Base-by-base conservation (phyloP, 306 rosid genomes). In the Quercus gilva region DNA sequence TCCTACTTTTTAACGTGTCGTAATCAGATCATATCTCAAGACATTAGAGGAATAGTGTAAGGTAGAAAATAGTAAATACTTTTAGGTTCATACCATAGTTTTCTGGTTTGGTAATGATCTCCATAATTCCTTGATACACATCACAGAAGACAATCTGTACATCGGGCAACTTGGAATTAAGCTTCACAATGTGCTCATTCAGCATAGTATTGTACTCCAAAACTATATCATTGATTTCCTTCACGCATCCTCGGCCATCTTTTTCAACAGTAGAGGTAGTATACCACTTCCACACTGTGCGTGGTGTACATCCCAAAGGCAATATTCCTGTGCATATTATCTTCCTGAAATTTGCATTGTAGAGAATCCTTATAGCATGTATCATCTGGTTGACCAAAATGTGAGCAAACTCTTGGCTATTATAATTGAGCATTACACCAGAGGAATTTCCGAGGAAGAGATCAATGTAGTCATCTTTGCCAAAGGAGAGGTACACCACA, bases 291-390 rank as follows among this genome's bases (percentile, higher is more conserved):
- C 82, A 74, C 35, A 84, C 72, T n/a, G 86, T 69, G 0, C 90
- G 87, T 0, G 97, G 98, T 6, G 90, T 75, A 82, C 92, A 94
- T 71, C 97, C 98, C 85, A 94, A 28, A 45, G 97, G 98, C 28
- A 89, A 5, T 63, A 86, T 83, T 76, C 98, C 98, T 65, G 85
- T 80, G 81, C 94, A 92, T 80, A 91, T 73, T 76, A 94, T 85
- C 87, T 88, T 92, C 88, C 92, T 87, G 8, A 85, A 92, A 73
- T 87, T 88, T 76, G 88, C 81, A 41, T 87, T 85, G 18, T 91
- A 85, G 8, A 94, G 96, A 74, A 85, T 88, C 81, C 94, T 82
- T 4, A 86, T 76, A n/a, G 86, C 96, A 71, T 86, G 74, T 55
- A 83, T 55, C 92, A 94, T 88, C 71, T 92, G 97, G 57, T 83